Evolutionary conservation across 1,139 yeast species (phyloP), one percentile per base, ranked within the genome.

Genomic region (Chernovozyma sophiae-reginae): DNA sequence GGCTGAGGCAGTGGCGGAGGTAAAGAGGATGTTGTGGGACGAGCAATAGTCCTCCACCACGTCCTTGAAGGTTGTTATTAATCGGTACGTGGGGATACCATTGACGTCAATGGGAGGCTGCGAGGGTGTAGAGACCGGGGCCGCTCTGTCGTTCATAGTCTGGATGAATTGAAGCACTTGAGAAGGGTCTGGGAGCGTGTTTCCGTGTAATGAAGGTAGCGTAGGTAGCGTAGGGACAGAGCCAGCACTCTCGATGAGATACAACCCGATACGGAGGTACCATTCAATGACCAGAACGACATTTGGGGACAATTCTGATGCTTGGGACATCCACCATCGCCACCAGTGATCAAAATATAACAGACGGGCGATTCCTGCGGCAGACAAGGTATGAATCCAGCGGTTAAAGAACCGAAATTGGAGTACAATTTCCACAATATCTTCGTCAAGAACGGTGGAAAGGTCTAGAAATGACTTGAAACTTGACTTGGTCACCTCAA

Each of bases 41-140:
- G 51, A 34, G 45, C 76, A 69, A 40, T 46, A 53, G 1, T 57
- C 47, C 26, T 44, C 46, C 3, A 70, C 63, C 13, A 69, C 71
- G 41, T 70, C 73, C 35, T 56, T 65, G 40, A 65, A 70, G 1
- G 67, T 48, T 3, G 66, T 59, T 38, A 54, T 41, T 4, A 68
- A 50, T 25, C 54, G 55, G 31, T 55, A 48, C 0, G 62, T 45
- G 0, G 71, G 67, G 3, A 64, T 51, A 1, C 70, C 70, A 19
- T 60, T 47, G 11, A 51, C 53, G 34, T 43, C 42, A 2, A 31
- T 24, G 3, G 29, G 6, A 26, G 29, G 6, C 12, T 26, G 10
- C 6, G 29, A 11, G 29, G 29, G 29, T 20, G 6, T 20, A 6
- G 10, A 7, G 23, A 10, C 6, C 10, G 10, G 6, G 6, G 8